A percentile compares a stretch with the other conserved stretches of the same genome.
These are phyloP conservation scores for Aurantiochytrium sp. DNA, from an alignment of 108 stramenopile species.

Conservation along the genomic window DNA sequence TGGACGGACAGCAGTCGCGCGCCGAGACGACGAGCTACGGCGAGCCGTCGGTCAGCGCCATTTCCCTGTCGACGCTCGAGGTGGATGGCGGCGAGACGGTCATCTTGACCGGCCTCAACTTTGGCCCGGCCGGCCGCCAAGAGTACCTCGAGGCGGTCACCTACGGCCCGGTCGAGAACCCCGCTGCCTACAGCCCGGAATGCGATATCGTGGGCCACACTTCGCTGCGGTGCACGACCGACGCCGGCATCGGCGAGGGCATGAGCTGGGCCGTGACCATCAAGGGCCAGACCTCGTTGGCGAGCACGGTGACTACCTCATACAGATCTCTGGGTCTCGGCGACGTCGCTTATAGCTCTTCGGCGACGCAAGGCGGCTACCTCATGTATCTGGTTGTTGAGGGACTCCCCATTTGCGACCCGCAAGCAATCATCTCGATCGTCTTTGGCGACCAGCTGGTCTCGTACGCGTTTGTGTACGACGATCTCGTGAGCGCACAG, in stretches of 20 bases:
- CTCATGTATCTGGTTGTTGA: neutral
- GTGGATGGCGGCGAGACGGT: slow-evolving; percentile 18
- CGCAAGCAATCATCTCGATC: neutral
- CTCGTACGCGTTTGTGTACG: neutral
- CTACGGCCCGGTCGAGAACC: slow-evolving; percentile 26
- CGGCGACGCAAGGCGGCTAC: slow-evolving; percentile 20
- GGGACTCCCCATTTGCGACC: neutral
- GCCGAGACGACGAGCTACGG: slow-evolving; percentile 33
- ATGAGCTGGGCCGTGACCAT: slow-evolving; percentile 12
- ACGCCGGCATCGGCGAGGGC: slow-evolving; percentile 14
- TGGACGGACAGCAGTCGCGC: slow-evolving; percentile 36
- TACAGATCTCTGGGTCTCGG: neutral
- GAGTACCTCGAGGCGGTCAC: slow-evolving; percentile 33
- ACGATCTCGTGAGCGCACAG: neutral
- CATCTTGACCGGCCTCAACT: slow-evolving; percentile 29
- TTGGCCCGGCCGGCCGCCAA: neutral
- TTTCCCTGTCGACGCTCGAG: neutral
- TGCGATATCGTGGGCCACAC: slow-evolving; percentile 25
- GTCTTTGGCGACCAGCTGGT: neutral
- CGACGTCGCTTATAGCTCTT: neutral
- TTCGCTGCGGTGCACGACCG: neutral
- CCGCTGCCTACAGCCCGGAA: slow-evolving; percentile 15
- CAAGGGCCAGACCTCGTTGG: neutral
- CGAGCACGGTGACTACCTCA: neutral
- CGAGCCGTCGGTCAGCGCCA: neutral